phyloP scores from a whole-genome alignment of 2,329 filamentous ascomycete genomes.

The Sphaerulina populicola region DNA sequence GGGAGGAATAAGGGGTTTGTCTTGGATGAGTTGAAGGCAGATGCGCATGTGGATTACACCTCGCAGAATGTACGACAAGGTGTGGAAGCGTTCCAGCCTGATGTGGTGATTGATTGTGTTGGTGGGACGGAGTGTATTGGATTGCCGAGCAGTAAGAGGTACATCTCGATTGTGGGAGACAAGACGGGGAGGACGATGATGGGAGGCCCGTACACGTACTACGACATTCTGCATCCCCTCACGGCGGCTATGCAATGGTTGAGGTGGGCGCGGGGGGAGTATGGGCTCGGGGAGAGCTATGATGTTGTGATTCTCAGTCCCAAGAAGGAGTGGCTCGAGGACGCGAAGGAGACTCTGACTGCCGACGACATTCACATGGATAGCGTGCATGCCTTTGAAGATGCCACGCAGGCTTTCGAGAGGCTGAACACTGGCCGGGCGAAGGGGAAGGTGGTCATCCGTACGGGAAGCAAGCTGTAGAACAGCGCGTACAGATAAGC shows the following conservation, averaged over 20 bases:
- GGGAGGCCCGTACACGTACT: conserved; percentile 31
- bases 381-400: conserved; percentile 48
- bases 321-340: conserved; percentile 44
- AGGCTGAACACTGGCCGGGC: conserved; percentile 31
- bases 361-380: conserved; percentile 49
- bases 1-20: conserved; percentile 51
- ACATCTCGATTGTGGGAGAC: conserved; percentile 38
- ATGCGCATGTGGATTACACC: conserved; percentile 57
- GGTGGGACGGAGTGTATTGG: conserved; percentile 36
- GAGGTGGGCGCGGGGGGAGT: conserved; percentile 36
- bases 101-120: conserved; percentile 54
- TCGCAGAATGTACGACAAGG: conserved; percentile 41
- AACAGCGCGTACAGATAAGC: too few relatives aligned
- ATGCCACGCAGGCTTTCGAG: conserved; percentile 38
- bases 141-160: conserved; percentile 41
- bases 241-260: conserved; percentile 26
- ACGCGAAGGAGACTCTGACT: conserved; percentile 48
- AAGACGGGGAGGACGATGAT: conserved; percentile 31
- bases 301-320: conserved; percentile 36
- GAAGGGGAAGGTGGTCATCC: conserved; percentile 31
- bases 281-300: conserved; percentile 31
- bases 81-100: conserved; percentile 46
- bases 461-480: conserved; percentile 8
- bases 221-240: conserved; percentile 22
- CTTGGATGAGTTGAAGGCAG: conserved; percentile 48